Conservation (phyloP, 352 stramenopile species). For the Pythium coloratum region DNA sequence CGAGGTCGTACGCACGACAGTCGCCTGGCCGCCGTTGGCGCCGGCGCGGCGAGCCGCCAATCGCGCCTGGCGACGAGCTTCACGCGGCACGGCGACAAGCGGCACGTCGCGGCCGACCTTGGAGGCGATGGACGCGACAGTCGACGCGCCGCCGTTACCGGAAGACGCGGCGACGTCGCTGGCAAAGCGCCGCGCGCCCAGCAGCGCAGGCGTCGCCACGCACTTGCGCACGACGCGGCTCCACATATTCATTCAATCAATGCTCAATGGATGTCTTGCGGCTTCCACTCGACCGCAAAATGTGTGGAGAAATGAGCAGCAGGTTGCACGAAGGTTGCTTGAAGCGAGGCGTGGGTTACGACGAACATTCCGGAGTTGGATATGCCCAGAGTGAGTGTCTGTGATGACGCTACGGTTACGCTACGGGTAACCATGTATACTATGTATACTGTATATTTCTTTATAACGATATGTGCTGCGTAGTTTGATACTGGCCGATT, state of each 20-base stretch:
- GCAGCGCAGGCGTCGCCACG: constrained; percentile 14
- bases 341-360: neutral
- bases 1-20: constrained; percentile 71
- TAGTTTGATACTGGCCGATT: neutral
- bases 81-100: constrained; percentile 57
- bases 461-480: neutral
- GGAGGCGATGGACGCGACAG: constrained; percentile 14
- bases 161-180: constrained; percentile 10
- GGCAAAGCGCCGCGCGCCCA: constrained; percentile 31
- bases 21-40: constrained; percentile 28
- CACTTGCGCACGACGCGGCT: constrained; percentile 23
- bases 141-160: neutral
- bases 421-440: neutral
- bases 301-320: constrained; percentile 6
- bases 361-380: constrained; percentile 3
- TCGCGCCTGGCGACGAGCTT: constrained; percentile 60
- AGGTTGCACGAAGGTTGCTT: constrained; percentile 27
- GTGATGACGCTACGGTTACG: neutral
- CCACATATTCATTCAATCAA: constrained; percentile 23
- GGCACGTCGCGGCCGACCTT: constrained; percentile 58
- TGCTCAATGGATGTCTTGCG: neutral
- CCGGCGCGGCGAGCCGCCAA: constrained; percentile 37
- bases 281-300: constrained; percentile 1
- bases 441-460: neutral
- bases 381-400: neutral